Evolutionary conservation across 1,139 yeast species (phyloP).

Genomic region (Kodamaea suecica): DNA sequence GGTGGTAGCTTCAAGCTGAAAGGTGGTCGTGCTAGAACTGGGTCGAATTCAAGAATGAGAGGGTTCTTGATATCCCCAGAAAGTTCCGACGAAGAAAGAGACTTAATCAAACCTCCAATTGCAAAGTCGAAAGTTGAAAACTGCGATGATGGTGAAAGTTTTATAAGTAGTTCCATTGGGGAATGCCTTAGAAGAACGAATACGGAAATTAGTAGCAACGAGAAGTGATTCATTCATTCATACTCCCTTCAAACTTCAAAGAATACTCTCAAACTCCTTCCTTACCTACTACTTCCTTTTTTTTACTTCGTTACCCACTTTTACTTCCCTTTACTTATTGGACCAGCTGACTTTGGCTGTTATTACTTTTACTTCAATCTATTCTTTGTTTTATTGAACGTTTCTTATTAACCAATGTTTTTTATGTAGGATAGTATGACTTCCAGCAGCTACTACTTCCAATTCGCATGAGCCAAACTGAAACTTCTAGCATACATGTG

Average conservation of each 20-base stretch:
- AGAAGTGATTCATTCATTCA: not conserved
- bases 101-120: constrained; percentile 3
- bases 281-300: not conserved
- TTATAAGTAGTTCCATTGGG: constrained; percentile 38
- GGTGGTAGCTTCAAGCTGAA: constrained; percentile 6
- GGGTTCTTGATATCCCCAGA: constrained; percentile 25
- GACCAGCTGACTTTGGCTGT: too few relatives aligned
- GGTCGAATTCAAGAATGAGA: constrained; percentile 11
- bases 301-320: constrained; percentile 4
- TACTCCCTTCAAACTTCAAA: not conserved
- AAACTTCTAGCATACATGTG: too few relatives aligned
- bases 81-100: constrained; percentile 19
- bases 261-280: not conserved
- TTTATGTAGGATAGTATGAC: too few relatives aligned
- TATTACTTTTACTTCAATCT: constrained; percentile 5
- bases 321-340: constrained; percentile 6
- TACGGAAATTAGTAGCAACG: constrained; percentile 26
- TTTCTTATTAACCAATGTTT: not conserved
- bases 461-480: too few relatives aligned
- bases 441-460: too few relatives aligned
- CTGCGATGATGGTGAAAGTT: constrained; percentile 24
- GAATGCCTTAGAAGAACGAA: constrained; percentile 40
- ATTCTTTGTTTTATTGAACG: constrained; percentile 1
- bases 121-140: not conserved
- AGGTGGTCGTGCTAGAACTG: constrained; percentile 2